phyloP scores from a whole-genome alignment of 106 monocot genomes.

The Narthecium ossifragum region DNA sequence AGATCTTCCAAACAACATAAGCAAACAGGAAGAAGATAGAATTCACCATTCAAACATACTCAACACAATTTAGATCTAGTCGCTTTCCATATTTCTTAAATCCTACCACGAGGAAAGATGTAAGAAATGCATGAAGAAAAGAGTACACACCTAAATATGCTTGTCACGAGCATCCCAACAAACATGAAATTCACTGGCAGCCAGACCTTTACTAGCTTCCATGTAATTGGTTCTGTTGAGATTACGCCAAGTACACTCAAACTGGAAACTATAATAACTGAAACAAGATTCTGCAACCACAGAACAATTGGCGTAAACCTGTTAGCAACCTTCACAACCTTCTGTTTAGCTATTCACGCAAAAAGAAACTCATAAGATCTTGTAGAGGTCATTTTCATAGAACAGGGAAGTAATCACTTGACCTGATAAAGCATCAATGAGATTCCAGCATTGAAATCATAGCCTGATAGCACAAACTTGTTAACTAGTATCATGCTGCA shows the following conservation, averaged over 20 bases:
- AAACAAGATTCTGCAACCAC: slow-evolving; percentile 82
- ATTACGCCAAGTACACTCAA: slow-evolving; percentile 54
- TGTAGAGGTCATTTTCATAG: no score
- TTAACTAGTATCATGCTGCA: slow-evolving; percentile 99
- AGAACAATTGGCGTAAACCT: slow-evolving; percentile 2
- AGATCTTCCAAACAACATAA: no score
- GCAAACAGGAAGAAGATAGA: no score
- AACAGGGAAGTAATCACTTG: neutral
- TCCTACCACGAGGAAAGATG: neutral
- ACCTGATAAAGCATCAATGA: slow-evolving; percentile 97
- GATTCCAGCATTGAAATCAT: slow-evolving; percentile 88
- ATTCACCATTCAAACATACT: no score
- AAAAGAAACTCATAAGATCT: neutral
- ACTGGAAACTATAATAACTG: slow-evolving; percentile 59
- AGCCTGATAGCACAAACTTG: slow-evolving; percentile 83
- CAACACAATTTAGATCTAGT: no score
- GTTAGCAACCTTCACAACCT: no score
- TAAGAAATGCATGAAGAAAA: slow-evolving; percentile 1
- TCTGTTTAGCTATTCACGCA: neutral
- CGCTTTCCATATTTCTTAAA: no score
- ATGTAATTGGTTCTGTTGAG: slow-evolving; percentile 83
- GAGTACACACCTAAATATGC: slow-evolving; percentile 77
- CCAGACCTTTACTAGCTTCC: slow-evolving; percentile 82
- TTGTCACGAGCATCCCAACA: slow-evolving; percentile 95
- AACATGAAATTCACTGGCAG: slow-evolving; percentile 93